A percentile compares a stretch with the other conserved stretches of the same genome.
These are phyloP conservation scores for Podila horticola DNA, from an alignment of 192 early-diverging fungal species.

Conservation along the genomic window DNA sequence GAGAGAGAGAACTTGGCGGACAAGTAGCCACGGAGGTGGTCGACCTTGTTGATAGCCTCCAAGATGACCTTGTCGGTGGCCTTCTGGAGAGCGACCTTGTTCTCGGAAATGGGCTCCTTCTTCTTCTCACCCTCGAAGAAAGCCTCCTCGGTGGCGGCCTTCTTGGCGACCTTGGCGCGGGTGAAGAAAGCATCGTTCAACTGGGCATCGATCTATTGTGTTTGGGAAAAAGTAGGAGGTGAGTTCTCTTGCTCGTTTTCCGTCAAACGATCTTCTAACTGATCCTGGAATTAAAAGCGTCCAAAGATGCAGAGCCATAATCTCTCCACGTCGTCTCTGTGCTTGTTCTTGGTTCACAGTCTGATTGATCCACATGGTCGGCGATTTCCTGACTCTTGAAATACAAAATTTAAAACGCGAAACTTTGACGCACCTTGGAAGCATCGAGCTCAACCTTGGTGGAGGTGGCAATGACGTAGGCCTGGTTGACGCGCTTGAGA, in stretches of 20 bases:
- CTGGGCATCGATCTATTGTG: slow-evolving; percentile 72
- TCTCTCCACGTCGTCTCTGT: neutral
- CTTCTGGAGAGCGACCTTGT: slow-evolving; percentile 93
- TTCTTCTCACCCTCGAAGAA: slow-evolving; percentile 83
- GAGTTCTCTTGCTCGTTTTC: neutral
- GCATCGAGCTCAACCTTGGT: slow-evolving; percentile 94
- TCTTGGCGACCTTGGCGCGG: slow-evolving; percentile 75
- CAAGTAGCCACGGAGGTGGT: slow-evolving; percentile 91
- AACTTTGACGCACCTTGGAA: slow-evolving; percentile 72
- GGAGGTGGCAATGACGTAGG: slow-evolving; percentile 99
- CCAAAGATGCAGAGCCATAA: neutral
- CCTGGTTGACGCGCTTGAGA: slow-evolving; percentile 97
- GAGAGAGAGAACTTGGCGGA: slow-evolving; percentile 87
- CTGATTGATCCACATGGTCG: neutral
- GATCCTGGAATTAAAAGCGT: neutral
- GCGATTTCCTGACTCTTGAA: neutral
- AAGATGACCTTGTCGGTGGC: slow-evolving; percentile 85
- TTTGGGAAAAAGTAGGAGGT: neutral
- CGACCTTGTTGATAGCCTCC: slow-evolving; percentile 84
- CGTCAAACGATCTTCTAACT: neutral
- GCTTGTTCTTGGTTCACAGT: too few species aligned
- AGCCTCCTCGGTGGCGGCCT: slow-evolving; percentile 86
- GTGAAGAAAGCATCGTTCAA: slow-evolving; percentile 97
- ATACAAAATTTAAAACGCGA: neutral
- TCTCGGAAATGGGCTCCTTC: slow-evolving; percentile 83